These are phyloP conservation scores for Malassezia obtusa DNA, from an alignment of 1,284 basidiomycete genomes.

Conservation along the genomic window DNA sequence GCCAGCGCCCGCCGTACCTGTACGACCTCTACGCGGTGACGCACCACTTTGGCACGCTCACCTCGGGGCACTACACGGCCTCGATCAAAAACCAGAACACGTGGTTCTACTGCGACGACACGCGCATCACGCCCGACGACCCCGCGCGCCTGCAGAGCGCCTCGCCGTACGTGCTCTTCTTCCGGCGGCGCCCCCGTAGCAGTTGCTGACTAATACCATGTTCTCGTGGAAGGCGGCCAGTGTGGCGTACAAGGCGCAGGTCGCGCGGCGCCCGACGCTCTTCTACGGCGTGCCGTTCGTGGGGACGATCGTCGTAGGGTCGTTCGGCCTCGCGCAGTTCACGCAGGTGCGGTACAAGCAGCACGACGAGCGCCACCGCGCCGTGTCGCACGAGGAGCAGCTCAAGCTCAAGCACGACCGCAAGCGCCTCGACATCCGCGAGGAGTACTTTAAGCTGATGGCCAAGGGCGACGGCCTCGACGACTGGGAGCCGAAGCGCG, in stretches of 20 bases:
- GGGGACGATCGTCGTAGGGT: conserved; percentile 70
- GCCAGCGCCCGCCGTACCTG: conserved; percentile 43
- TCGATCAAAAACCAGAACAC: conserved; percentile 31
- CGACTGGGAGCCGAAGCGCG: conserved; percentile 78
- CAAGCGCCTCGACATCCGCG: conserved; percentile 80
- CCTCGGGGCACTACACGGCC: conserved; percentile 47
- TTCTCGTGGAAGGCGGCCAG: background rate
- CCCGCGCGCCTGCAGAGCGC: conserved; percentile 34
- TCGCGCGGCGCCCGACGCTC: conserved; percentile 48
- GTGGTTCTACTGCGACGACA: conserved; percentile 46
- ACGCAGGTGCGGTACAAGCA: conserved; percentile 86
- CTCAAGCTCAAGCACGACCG: conserved; percentile 67
- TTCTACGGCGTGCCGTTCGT: conserved; percentile 79
- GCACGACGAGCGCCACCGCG: conserved; percentile 66
- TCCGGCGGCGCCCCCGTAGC: conserved; percentile 21
- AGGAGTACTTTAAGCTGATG: conserved; percentile 67
- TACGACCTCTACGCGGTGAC: conserved; percentile 51
- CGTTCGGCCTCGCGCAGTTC: conserved; percentile 72
- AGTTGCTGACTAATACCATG: conserved; percentile 5
- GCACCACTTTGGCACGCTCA: conserved; percentile 47
- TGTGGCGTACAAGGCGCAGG: background rate
- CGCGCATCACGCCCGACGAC: conserved; percentile 24
- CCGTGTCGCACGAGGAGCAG: conserved; percentile 71
- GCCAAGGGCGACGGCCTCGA: conserved; percentile 63
- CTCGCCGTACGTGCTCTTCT: conserved; percentile 42